Evolutionary conservation across 805 yeast genomes (phyloP).

Genomic region (Schwanniomyces vanrijiae): DNA sequence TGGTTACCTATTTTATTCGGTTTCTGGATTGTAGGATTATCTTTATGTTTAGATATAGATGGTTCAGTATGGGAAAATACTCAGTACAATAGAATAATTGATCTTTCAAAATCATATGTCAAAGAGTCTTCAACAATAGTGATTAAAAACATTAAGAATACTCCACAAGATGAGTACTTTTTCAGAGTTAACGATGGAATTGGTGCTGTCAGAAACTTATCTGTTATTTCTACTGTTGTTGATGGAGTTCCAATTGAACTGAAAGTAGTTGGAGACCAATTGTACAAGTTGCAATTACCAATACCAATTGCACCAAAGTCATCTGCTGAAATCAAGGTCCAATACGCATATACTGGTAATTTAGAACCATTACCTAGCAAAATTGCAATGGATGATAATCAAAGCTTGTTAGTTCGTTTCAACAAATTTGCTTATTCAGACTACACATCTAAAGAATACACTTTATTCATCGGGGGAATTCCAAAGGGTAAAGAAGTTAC

Average conservation of each 20-base stretch:
- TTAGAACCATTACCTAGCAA: conserved; percentile 64
- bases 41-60: not conserved
- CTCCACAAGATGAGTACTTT: conserved; percentile 56
- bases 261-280: conserved; percentile 12
- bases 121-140: conserved; percentile 59
- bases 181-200: conserved; percentile 56
- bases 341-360: conserved; percentile 47
- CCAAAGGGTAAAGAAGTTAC: conserved; percentile 47
- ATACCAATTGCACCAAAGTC: conserved; percentile 68
- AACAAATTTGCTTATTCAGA: conserved; percentile 59
- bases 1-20: not conserved
- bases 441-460: conserved; percentile 55
- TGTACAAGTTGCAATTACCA: conserved; percentile 54
- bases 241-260: conserved; percentile 18
- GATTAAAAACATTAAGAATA: conserved; percentile 55
- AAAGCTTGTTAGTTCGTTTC: conserved; percentile 55
- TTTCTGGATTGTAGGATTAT: not conserved
- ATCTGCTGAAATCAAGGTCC: conserved; percentile 46
- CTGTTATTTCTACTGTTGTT: conserved; percentile 41
- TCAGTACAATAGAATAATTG: conserved; percentile 56
- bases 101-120: conserved; percentile 64
- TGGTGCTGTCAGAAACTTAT: conserved; percentile 39
- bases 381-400: conserved; percentile 59
- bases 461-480: conserved; percentile 45
- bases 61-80: conserved; percentile 52